Conservation (phyloP, 2,329 filamentous ascomycete genomes). For the Aspergillus brunneoviolaceus region DNA sequence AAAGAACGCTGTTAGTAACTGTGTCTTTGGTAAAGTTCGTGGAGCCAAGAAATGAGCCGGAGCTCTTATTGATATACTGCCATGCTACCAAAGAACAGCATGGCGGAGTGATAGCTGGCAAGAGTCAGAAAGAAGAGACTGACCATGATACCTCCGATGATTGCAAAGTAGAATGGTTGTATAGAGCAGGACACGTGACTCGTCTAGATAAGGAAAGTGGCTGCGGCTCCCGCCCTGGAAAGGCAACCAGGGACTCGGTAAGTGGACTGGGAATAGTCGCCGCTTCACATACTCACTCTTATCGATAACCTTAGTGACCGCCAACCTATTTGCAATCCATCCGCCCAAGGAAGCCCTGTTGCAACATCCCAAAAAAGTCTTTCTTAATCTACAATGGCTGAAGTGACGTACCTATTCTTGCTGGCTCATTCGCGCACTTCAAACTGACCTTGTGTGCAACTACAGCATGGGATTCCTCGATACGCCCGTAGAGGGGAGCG, state of each 20-base stretch:
- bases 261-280: neutral
- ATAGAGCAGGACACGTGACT: constrained; percentile 10
- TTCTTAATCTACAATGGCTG: constrained; percentile 27
- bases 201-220: constrained; percentile 11
- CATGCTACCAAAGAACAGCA: neutral
- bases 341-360: neutral
- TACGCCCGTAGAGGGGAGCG: constrained; percentile 56
- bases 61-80: neutral
- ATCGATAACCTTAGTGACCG: neutral
- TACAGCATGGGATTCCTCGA: constrained; percentile 81
- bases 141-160: neutral
- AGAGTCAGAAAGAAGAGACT: neutral
- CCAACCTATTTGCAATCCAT: neutral
- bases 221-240: constrained; percentile 2
- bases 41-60: neutral
- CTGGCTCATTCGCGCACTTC: neutral
- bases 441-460: constrained; percentile 22
- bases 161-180: neutral
- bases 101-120: neutral
- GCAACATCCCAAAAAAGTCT: neutral
- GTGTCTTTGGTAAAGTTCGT: neutral
- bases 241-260: constrained; percentile 3
- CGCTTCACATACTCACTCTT: neutral
- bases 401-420: constrained; percentile 23
- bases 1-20: neutral